A percentile compares a stretch with the other conserved stretches of the same genome.
phyloP scores from a whole-genome alignment of 2,329 filamentous ascomycete species.

The Alternaria incomplexa region DNA sequence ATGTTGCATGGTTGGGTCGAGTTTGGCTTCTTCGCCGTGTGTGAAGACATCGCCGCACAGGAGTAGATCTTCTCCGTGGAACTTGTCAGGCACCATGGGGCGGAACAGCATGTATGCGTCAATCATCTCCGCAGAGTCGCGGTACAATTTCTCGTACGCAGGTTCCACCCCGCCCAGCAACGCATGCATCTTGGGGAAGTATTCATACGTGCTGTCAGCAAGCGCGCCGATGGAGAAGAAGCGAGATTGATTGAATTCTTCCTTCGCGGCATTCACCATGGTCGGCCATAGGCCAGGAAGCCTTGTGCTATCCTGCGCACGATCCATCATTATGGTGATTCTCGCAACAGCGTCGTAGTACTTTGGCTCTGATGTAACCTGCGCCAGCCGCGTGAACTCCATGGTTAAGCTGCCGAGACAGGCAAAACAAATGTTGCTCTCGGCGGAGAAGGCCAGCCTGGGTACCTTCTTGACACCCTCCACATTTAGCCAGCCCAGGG shows the following conservation, averaged over 20 bases:
- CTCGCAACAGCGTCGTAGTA: slow-evolving; percentile 47
- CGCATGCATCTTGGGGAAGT: slow-evolving; percentile 45
- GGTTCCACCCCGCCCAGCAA: slow-evolving; percentile 51
- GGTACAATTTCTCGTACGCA: slow-evolving; percentile 62
- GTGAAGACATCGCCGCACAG: slow-evolving; percentile 46
- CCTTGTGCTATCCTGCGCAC: slow-evolving; percentile 36
- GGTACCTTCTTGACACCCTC: slow-evolving; percentile 39
- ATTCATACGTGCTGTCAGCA: slow-evolving; percentile 48
- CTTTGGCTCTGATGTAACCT: slow-evolving; percentile 44
- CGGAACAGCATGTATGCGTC: slow-evolving; percentile 58
- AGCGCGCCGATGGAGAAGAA: slow-evolving; percentile 47
- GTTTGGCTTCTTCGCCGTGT: slow-evolving; percentile 16
- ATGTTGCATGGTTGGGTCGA: slow-evolving; percentile 62
- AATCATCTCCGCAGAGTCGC: slow-evolving; percentile 53
- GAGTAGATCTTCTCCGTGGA: slow-evolving; percentile 34
- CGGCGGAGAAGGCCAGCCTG: slow-evolving; percentile 41
- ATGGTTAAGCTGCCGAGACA: slow-evolving; percentile 55
- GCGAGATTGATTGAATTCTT: slow-evolving; percentile 34
- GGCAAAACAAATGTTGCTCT: slow-evolving; percentile 52
- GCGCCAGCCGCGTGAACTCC: slow-evolving; percentile 49
- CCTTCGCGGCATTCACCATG: slow-evolving; percentile 45
- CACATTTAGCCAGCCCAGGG: slow-evolving; percentile 52
- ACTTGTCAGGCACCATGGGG: slow-evolving; percentile 45
- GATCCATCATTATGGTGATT: slow-evolving; percentile 40
- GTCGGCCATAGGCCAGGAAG: slow-evolving; percentile 49